phyloP scores from a whole-genome alignment of 2,329 filamentous ascomycete genomes.

The Penicillium sp. region DNA sequence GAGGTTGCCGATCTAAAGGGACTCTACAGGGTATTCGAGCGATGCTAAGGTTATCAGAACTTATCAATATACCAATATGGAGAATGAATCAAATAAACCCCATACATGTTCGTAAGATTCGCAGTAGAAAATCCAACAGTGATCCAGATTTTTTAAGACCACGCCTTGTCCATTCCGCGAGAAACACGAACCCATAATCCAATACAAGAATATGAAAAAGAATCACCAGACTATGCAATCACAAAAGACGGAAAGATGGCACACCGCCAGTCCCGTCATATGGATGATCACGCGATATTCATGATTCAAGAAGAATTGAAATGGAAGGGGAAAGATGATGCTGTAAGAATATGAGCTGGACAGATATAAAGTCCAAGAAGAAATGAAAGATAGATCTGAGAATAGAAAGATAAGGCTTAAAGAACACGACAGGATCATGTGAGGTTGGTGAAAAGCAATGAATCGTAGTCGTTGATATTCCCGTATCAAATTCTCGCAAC shows the following conservation, averaged over 20 bases:
- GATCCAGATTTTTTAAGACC: slow-evolving; percentile 7
- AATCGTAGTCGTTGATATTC: slow-evolving; percentile 6
- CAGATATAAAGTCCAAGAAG: neutral
- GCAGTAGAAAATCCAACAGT: neutral
- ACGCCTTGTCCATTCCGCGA: neutral
- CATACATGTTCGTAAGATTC: neutral
- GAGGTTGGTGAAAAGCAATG: slow-evolving; percentile 3
- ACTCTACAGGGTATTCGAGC: slow-evolving; percentile 89
- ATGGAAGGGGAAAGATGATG: neutral
- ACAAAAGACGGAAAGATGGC: neutral
- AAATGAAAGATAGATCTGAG: neutral
- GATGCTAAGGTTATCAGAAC: slow-evolving; percentile 62
- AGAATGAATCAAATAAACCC: neutral
- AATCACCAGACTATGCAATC: neutral
- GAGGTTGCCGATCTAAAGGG: slow-evolving; percentile 92
- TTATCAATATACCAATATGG: neutral
- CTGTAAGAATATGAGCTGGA: neutral
- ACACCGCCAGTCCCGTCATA: neutral
- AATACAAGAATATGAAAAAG: slow-evolving; percentile 2
- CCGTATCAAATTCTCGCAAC: slow-evolving; percentile 12
- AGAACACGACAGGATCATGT: neutral
- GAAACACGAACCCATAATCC: slow-evolving; percentile 3
- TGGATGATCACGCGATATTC: slow-evolving; percentile 1
- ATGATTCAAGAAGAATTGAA: neutral
- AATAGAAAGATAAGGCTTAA: neutral